Evolutionary conservation across 805 yeast genomes (phyloP).

Genomic region (Yarrowia bubula): DNA sequence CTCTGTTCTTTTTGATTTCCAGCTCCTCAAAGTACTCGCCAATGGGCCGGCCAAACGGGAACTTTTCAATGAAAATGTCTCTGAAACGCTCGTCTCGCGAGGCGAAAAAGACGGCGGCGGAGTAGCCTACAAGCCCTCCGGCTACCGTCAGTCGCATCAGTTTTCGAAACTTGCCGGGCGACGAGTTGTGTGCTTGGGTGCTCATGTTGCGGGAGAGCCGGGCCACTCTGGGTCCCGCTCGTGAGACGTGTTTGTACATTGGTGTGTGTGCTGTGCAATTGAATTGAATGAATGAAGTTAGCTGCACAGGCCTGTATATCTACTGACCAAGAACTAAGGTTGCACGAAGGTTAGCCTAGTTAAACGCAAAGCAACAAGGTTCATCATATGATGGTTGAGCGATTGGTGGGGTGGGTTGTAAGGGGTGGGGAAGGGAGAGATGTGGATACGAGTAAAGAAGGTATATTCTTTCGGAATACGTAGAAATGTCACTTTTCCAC

Average conservation of each 20-base stretch:
- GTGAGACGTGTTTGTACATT: background rate
- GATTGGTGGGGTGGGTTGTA: background rate
- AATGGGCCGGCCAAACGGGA: slow-evolving; percentile 27
- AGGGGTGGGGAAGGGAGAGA: background rate
- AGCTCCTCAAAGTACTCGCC: slow-evolving; percentile 28
- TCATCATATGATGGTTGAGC: slow-evolving; percentile 18
- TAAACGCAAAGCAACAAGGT: slow-evolving; percentile 22
- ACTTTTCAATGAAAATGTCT: slow-evolving; percentile 25
- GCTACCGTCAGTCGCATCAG: background rate
- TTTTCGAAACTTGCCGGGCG: slow-evolving; percentile 5
- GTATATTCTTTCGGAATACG: too few relatives aligned
- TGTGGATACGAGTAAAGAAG: too few relatives aligned
- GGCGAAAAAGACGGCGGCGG: slow-evolving; percentile 20
- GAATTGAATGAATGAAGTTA: background rate
- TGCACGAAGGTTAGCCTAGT: slow-evolving; percentile 10
- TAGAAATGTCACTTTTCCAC: too few relatives aligned
- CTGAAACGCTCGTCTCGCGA: slow-evolving; percentile 27
- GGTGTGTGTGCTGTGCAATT: background rate
- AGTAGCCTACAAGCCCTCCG: background rate
- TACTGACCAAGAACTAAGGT: slow-evolving; percentile 1
- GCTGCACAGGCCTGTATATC: slow-evolving; percentile 6
- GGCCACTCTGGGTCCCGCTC: background rate
- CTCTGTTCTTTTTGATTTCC: slow-evolving; percentile 8
- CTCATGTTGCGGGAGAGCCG: background rate
- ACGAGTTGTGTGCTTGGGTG: background rate